These are phyloP conservation scores for Rhizophora apiculata DNA, from an alignment of 345 rosid species.

Conservation along the genomic window DNA sequence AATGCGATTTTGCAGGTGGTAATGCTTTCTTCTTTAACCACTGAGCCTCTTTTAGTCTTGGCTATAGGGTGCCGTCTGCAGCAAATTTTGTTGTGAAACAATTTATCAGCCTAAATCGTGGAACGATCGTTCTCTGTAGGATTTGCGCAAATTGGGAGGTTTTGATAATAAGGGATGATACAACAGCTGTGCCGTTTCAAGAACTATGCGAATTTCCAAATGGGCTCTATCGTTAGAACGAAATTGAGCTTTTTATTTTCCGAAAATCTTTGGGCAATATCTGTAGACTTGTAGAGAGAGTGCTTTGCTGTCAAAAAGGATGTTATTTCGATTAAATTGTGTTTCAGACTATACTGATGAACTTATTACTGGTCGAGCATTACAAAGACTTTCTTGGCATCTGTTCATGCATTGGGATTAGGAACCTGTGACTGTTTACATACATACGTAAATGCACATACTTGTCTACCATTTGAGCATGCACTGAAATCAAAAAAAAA, in stretches of 20 bases:
- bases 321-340: constrained; percentile 26
- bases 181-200: constrained; percentile 29
- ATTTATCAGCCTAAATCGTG: constrained; percentile 36
- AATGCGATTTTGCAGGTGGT: constrained; percentile 42
- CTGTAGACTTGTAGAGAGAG: constrained; percentile 12
- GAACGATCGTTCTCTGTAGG: constrained; percentile 48
- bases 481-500: neutral
- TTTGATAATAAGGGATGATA: constrained; percentile 33
- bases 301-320: constrained; percentile 22
- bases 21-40: constrained; percentile 22
- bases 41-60: constrained; percentile 33
- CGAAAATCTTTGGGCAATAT: constrained; percentile 10
- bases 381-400: neutral
- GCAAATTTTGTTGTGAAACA: constrained; percentile 27
- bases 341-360: constrained; percentile 4
- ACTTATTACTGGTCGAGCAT: constrained; percentile 10
- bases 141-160: constrained; percentile 29
- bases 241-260: constrained; percentile 22
- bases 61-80: constrained; percentile 24
- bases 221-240: constrained; percentile 25
- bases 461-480: neutral
- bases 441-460: neutral
- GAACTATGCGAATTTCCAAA: constrained; percentile 26
- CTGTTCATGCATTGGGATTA: neutral
- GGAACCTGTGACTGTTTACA: neutral